Conservation (phyloP, 2,329 filamentous ascomycete species). For the Colletotrichum costaricense region DNA sequence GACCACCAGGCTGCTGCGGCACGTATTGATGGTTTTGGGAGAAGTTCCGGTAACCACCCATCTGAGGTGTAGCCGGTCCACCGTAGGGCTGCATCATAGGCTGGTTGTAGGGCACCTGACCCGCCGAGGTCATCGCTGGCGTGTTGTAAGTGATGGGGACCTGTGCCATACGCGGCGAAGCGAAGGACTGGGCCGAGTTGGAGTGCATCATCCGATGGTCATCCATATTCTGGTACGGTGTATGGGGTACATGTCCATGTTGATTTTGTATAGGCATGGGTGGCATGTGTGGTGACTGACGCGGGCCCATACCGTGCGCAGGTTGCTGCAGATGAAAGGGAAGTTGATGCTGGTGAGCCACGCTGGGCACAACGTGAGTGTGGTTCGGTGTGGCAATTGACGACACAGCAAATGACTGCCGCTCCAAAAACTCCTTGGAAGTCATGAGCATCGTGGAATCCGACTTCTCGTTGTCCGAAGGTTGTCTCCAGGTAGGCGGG, state of each 20-base stretch:
- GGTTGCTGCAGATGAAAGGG: conserved; percentile 85
- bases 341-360: conserved; percentile 83
- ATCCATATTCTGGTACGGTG: conserved; percentile 78
- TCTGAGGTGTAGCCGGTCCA: conserved; percentile 76
- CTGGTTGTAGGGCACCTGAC: conserved; percentile 78
- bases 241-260: conserved; percentile 74
- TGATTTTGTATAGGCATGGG: conserved; percentile 82
- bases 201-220: conserved; percentile 91
- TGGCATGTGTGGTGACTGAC: conserved; percentile 79
- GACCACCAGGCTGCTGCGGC: conserved; percentile 71
- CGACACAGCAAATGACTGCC: conserved; percentile 64
- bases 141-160: conserved; percentile 74
- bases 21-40: conserved; percentile 80
- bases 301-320: conserved; percentile 73
- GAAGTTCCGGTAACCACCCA: conserved; percentile 76
- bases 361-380: conserved; percentile 74
- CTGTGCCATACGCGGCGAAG: conserved; percentile 82
- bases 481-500: conserved; percentile 82
- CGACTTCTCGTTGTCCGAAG: conserved; percentile 74
- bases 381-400: conserved; percentile 77
- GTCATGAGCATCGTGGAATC: conserved; percentile 73
- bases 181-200: conserved; percentile 85
- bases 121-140: conserved; percentile 74
- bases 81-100: conserved; percentile 78
- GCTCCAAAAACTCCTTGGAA: conserved; percentile 85